Percentiles rank a stretch among this genome's conserved stretches.
Conservation (phyloP, 1,284 basidiomycete species). For the Microbotryum scabiosae region DNA sequence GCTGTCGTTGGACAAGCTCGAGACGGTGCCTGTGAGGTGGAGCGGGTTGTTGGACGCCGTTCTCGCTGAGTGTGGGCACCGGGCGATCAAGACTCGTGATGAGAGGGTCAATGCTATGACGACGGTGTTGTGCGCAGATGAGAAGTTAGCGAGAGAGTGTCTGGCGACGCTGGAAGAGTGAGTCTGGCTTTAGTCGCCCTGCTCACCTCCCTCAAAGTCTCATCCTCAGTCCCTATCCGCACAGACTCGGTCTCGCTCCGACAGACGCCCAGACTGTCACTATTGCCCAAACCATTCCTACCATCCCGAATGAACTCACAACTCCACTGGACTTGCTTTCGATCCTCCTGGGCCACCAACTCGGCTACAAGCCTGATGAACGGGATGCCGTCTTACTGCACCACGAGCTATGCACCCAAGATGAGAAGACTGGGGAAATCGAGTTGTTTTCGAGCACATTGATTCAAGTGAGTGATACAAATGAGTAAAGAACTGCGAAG, state of each 20-base stretch:
- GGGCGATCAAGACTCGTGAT: too few relatives aligned
- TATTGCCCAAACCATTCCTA: slow-evolving; percentile 47
- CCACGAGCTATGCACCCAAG: slow-evolving; percentile 56
- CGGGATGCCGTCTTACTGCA: slow-evolving; percentile 79
- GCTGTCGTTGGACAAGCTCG: slow-evolving; percentile 47
- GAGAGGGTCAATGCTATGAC: slow-evolving; percentile 1
- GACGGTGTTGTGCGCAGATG: background rate
- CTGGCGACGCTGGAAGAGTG: slow-evolving; percentile 5
- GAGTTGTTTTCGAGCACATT: slow-evolving; percentile 68
- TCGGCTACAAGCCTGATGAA: slow-evolving; percentile 64
- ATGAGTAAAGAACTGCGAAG: too few relatives aligned
- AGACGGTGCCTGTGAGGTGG: slow-evolving; percentile 26
- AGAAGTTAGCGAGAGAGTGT: background rate
- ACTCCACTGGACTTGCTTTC: slow-evolving; percentile 74
- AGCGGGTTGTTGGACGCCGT: slow-evolving; percentile 25
- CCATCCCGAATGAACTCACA: slow-evolving; percentile 35
- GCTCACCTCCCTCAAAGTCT: too few relatives aligned
- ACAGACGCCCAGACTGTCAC: slow-evolving; percentile 34
- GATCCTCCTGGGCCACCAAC: slow-evolving; percentile 60
- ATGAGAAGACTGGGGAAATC: slow-evolving; percentile 36
- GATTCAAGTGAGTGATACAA: slow-evolving; percentile 45
- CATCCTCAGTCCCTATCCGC: slow-evolving; percentile 31
- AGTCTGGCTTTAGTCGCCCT: background rate
- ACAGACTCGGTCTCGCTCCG: slow-evolving; percentile 42
- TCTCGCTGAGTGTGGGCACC: too few relatives aligned